Conservation (phyloP, 768 basidiomycete genomes). For the Suillus spraguei region DNA sequence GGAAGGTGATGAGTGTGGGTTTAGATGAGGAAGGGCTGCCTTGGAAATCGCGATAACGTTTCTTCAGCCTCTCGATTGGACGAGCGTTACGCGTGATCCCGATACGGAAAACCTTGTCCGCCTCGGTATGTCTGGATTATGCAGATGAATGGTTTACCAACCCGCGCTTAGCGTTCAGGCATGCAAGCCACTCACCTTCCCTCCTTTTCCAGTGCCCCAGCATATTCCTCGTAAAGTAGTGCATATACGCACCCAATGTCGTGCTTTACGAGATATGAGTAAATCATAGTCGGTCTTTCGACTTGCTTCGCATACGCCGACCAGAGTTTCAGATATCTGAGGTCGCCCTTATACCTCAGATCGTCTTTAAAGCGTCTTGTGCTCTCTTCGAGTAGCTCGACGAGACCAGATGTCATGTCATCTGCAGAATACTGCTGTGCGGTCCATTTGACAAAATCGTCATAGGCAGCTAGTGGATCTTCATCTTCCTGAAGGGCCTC, state of each 20-base stretch:
- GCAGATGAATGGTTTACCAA: constrained; percentile 5
- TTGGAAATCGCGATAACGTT: constrained; percentile 79
- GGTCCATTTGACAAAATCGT: constrained; percentile 90
- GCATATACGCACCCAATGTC: constrained; percentile 80
- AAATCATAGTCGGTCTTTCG: constrained; percentile 69
- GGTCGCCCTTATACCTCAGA: constrained; percentile 81
- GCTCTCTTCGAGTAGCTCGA: constrained; percentile 82
- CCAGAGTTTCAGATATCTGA: constrained; percentile 93
- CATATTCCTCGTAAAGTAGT: constrained; percentile 90
- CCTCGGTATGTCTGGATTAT: constrained; percentile 67
- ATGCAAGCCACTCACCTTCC: constrained; percentile 62
- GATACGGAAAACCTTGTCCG: constrained; percentile 77
- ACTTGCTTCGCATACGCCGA: constrained; percentile 81
- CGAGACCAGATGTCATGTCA: constrained; percentile 69
- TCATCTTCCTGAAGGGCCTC: constrained; percentile 71
- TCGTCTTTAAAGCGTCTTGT: constrained; percentile 84
- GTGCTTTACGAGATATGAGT: constrained; percentile 70
- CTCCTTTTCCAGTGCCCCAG: constrained; percentile 70
- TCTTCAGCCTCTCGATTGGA: constrained; percentile 84
- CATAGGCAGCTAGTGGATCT: constrained; percentile 85
- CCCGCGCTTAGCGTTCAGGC: background rate
- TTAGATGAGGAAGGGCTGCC: constrained; percentile 42
- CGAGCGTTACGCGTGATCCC: constrained; percentile 83
- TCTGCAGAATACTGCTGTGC: constrained; percentile 75
- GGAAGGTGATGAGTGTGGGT: constrained; percentile 26